Evolutionary conservation across 2,329 filamentous ascomycete genomes (phyloP), one percentile per base, ranked within the genome.

Genomic region (Pyrenophora graminea): DNA sequence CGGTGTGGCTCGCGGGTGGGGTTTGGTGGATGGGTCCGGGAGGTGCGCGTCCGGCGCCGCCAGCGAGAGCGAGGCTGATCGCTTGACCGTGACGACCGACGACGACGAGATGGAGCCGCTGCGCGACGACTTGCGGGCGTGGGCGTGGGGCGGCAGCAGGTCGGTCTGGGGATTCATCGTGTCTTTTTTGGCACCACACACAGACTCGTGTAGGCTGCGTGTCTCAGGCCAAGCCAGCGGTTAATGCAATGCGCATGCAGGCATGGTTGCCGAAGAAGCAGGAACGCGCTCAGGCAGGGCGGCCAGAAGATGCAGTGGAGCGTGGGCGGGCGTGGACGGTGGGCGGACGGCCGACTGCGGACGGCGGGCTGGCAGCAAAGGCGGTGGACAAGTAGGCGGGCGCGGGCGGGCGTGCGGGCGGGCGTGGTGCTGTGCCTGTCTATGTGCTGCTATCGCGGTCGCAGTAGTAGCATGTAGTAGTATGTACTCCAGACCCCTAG

Each of bases 71-170:
- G 76, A 77, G 53, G 70, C 70, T 38, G 76, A 64, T 48, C 76
- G 73, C 65, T 75, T 73, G 62, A 78, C 62, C 6, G 75, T 74
- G 49, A 70, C 64, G 48, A 72, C 63, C 23, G 74, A 73, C 37
- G 77, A 76, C 45, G 76, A 77, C 38, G 76, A 78, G 37, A 74
- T 58, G 27, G 77, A 79, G 57, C 74, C 76, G 27, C 72, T 73
- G 51, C 75, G 71, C 59, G 76, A 76, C 34, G 67, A 66, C 48
- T 55, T 59, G 59, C 64, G 70, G 59, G 52, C 56, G 58, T 56
- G 55, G 38, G 40, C 50, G 47, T 49, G 45, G 45, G 51, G 46
- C 37, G 50, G 46, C 23, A 39, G 38, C 15, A 33, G 3, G 9
- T 58, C 48, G 52, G 36, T 56, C 50, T 56, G 58, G 45, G 64